A percentile compares a stretch with the other conserved stretches of the same genome.
Evolutionary conservation across 306 rosid species (phyloP).

Genomic region (Parietaria judaica): DNA sequence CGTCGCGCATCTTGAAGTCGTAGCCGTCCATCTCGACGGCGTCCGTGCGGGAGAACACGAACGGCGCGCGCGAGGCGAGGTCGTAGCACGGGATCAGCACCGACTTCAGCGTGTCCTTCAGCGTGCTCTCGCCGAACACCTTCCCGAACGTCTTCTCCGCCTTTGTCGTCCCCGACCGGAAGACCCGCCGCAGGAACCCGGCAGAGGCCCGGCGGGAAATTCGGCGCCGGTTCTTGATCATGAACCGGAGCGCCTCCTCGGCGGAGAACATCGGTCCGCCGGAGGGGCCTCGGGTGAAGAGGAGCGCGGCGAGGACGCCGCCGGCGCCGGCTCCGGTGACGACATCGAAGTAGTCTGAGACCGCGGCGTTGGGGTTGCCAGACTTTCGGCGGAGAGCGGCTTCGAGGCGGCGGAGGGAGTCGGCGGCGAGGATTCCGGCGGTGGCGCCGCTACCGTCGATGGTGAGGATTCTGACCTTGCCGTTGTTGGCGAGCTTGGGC

Average conservation of each 20-base stretch:
- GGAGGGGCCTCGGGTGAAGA: slow-evolving; percentile 50
- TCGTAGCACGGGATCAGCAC: slow-evolving; percentile 90
- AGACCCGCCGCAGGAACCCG: slow-evolving; percentile 42
- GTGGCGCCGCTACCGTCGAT: slow-evolving; percentile 82
- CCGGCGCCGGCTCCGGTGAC: slow-evolving; percentile 82
- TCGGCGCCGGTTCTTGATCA: slow-evolving; percentile 43
- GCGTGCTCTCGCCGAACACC: slow-evolving; percentile 59
- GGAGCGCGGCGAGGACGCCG: slow-evolving; percentile 67
- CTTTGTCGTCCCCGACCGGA: slow-evolving; percentile 25
- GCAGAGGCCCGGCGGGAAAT: slow-evolving; percentile 27
- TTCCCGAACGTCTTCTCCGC: slow-evolving; percentile 49
- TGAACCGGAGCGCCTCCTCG: slow-evolving; percentile 50
- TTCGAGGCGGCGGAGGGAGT: slow-evolving; percentile 60
- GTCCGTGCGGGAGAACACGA: slow-evolving; percentile 92
- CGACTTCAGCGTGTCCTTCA: slow-evolving; percentile 80
- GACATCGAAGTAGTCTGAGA: slow-evolving; percentile 69
- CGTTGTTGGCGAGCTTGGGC: slow-evolving; percentile 13
- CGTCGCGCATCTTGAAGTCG: slow-evolving; percentile 84
- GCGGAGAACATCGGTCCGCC: slow-evolving; percentile 63
- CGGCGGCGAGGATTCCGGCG: slow-evolving; percentile 80
- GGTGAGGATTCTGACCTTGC: slow-evolving; percentile 69
- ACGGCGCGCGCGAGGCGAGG: slow-evolving; percentile 76
- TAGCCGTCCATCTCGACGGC: slow-evolving; percentile 85
- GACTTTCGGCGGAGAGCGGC: slow-evolving; percentile 50
- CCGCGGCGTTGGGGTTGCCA: slow-evolving; percentile 37